These are phyloP conservation scores for Trichoderma cornu-damae DNA, from an alignment of 2,329 filamentous ascomycete genomes.

Conservation along the genomic window DNA sequence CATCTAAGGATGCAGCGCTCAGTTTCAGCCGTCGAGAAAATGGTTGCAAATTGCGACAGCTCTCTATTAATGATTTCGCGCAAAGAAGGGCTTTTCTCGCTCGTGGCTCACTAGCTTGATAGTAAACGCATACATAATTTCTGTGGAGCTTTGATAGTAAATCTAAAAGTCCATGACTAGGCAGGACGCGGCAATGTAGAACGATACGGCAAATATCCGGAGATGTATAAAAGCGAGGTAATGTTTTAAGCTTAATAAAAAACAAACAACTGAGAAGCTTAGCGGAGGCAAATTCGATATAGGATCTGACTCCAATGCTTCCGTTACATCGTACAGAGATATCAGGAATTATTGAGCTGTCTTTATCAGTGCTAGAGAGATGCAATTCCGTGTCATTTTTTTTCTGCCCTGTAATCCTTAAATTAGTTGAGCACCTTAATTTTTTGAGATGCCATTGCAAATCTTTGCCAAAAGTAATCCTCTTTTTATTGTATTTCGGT, in stretches of 20 bases:
- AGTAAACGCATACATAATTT: background rate
- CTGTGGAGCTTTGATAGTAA: background rate
- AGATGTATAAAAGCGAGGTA: constrained; percentile 6
- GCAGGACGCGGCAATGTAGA: background rate
- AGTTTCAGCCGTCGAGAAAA: background rate
- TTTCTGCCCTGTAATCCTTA: background rate
- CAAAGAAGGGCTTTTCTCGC: constrained; percentile 1
- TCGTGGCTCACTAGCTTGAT: background rate
- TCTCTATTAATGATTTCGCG: background rate
- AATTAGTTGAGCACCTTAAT: background rate
- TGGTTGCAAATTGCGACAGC: background rate
- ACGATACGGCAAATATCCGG: background rate
- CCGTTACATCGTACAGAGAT: background rate
- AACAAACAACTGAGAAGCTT: constrained; percentile 7
- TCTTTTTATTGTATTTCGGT: background rate
- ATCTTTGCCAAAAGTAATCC: background rate
- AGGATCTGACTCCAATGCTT: background rate
- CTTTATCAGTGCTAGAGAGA: background rate
- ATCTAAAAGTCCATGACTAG: background rate
- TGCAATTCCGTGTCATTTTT: background rate
- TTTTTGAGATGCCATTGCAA: background rate
- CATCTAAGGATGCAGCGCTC: background rate
- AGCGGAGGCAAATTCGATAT: background rate
- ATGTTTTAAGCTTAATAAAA: constrained; percentile 7
- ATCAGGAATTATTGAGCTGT: background rate